phyloP scores from a whole-genome alignment of 805 yeast species.

The Pichia sporocuriosa region DNA sequence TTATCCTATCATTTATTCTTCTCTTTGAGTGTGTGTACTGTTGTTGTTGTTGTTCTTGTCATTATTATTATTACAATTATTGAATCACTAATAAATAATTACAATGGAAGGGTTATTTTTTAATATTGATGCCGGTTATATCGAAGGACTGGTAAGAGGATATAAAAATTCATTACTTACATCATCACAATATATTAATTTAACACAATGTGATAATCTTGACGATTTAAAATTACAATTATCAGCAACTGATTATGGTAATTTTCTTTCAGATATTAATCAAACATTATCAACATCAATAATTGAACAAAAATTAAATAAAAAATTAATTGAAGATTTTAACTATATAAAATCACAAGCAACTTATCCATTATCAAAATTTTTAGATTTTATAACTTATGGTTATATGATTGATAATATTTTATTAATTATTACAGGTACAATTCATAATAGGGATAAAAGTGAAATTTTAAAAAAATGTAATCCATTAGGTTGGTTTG shows the following conservation, averaged over 20 bases:
- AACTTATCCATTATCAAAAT: slow-evolving; percentile 68
- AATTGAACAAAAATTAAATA: slow-evolving; percentile 74
- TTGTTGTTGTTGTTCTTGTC: too few relatives aligned
- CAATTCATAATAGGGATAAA: slow-evolving; percentile 90
- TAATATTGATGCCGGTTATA: slow-evolving; percentile 81
- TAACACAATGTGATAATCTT: slow-evolving; percentile 91
- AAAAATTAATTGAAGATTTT: slow-evolving; percentile 75
- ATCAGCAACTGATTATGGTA: slow-evolving; percentile 94
- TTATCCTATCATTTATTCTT: too few relatives aligned
- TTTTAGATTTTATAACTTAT: slow-evolving; percentile 88
- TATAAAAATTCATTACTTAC: slow-evolving; percentile 78
- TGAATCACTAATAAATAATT: too few relatives aligned
- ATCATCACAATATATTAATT: slow-evolving; percentile 75
- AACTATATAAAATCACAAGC: slow-evolving; percentile 81
- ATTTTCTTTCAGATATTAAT: slow-evolving; percentile 75
- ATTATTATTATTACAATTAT: too few relatives aligned
- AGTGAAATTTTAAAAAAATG: slow-evolving; percentile 83
- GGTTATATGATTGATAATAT: slow-evolving; percentile 99
- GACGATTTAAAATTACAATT: slow-evolving; percentile 93
- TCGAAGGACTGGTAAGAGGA: slow-evolving; percentile 94
- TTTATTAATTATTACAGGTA: slow-evolving; percentile 91
- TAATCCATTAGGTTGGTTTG: slow-evolving; percentile 98
- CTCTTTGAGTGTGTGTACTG: not conserved
- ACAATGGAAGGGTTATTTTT: slow-evolving; percentile 89
- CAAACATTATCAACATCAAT: slow-evolving; percentile 78